A percentile compares a stretch with the other conserved stretches of the same genome.
These are phyloP conservation scores for Globisporangium echinulatum DNA, from an alignment of 352 stramenopile genomes.

Conservation along the genomic window DNA sequence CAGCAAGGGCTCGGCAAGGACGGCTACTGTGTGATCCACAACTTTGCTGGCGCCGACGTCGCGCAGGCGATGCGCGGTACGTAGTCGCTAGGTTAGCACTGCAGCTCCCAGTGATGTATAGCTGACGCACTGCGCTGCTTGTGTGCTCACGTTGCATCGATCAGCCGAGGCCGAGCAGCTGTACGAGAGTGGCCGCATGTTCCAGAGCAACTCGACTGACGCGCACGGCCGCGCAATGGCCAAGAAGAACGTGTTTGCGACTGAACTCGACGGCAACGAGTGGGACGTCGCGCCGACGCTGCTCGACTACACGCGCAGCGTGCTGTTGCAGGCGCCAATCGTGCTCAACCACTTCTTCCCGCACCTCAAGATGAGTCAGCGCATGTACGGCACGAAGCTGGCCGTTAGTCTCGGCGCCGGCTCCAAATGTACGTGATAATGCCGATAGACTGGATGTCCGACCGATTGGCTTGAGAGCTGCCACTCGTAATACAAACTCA, in stretches of 20 bases:
- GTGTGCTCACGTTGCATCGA: not conserved
- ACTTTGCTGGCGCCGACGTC: constrained; percentile 32
- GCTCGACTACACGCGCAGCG: constrained; percentile 44
- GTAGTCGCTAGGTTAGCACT: not conserved
- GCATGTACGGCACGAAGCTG: constrained; percentile 40
- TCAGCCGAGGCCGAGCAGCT: constrained; percentile 33
- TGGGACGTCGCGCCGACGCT: constrained; percentile 42
- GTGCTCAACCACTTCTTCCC: constrained; percentile 45
- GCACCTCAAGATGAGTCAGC: constrained; percentile 37
- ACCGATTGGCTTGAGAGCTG: not conserved
- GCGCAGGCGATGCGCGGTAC: constrained; percentile 32
- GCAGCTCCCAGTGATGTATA: too few relatives aligned
- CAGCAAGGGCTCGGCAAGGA: constrained; percentile 28
- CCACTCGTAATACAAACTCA: not conserved
- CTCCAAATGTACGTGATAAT: constrained; percentile 29
- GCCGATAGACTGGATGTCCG: not conserved
- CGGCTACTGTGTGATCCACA: constrained; percentile 33
- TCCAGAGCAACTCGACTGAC: constrained; percentile 43
- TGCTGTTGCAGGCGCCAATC: constrained; percentile 37
- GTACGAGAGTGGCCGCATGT: constrained; percentile 43
- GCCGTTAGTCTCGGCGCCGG: constrained; percentile 41
- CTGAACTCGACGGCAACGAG: constrained; percentile 39
- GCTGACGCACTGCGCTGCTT: not conserved
- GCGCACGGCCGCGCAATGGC: constrained; percentile 29
- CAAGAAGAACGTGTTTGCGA: constrained; percentile 45